phyloP scores from a whole-genome alignment of 257 asterid genomes.

The Petunia axillaris region DNA sequence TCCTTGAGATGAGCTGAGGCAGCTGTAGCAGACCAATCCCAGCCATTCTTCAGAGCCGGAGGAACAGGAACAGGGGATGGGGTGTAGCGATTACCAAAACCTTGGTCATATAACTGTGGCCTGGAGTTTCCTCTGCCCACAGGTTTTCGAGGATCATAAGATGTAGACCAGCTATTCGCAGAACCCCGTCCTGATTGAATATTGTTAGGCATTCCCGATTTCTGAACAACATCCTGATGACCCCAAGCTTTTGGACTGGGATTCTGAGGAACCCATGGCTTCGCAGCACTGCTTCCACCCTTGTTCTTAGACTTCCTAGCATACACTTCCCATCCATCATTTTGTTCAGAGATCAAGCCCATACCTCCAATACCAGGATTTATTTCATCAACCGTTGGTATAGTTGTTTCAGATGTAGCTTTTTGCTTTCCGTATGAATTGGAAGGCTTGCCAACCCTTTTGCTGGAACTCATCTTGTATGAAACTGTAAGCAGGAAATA shows the following conservation, averaged over 20 bases:
- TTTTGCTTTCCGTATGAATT: conserved; percentile 38
- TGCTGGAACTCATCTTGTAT: conserved; percentile 52
- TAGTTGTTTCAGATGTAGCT: conserved; percentile 34
- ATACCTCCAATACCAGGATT: conserved; percentile 45
- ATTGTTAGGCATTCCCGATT: conserved; percentile 39
- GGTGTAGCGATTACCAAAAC: conserved; percentile 23
- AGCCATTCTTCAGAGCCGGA: conserved; percentile 56
- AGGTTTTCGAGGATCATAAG: conserved; percentile 43
- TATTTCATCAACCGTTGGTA: conserved; percentile 39
- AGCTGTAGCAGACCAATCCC: conserved; percentile 51
- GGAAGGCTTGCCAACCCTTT: conserved; percentile 26
- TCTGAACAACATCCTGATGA: conserved; percentile 50
- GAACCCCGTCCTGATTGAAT: conserved; percentile 56
- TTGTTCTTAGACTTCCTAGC: conserved; percentile 56
- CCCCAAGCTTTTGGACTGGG: conserved; percentile 40
- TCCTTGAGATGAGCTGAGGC: conserved; percentile 37
- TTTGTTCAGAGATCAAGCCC: conserved; percentile 39
- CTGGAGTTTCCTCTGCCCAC: conserved; percentile 52
- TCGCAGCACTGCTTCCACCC: conserved; percentile 38
- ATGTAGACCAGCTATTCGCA: conserved; percentile 43
- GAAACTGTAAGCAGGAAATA: conserved; percentile 21
- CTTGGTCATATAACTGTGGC: conserved; percentile 35
- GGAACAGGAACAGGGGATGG: conserved; percentile 38
- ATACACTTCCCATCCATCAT: conserved; percentile 71
- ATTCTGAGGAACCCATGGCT: conserved; percentile 43